Evolutionary conservation across 2,329 filamentous ascomycete species (phyloP).

Genomic region (Beauveria medogensis): DNA sequence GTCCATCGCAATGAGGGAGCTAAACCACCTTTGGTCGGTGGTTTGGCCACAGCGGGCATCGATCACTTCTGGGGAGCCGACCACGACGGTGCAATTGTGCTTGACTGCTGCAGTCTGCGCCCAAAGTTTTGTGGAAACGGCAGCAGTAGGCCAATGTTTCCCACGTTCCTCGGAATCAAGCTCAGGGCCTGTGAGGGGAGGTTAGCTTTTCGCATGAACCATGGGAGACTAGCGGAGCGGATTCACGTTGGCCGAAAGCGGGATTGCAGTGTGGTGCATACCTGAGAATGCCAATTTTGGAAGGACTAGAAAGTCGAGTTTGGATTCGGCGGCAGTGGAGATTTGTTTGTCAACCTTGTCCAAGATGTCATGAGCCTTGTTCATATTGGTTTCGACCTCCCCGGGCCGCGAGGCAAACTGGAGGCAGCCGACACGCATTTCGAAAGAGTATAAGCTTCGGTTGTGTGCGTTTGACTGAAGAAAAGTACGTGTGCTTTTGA

Average conservation of each 20-base stretch:
- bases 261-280: not conserved
- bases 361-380: conserved; percentile 57
- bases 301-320: conserved; percentile 62
- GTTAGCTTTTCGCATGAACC: not conserved
- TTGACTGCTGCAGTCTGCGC: conserved; percentile 57
- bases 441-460: conserved; percentile 11
- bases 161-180: conserved; percentile 60
- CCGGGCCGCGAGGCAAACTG: conserved; percentile 67
- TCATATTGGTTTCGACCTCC: conserved; percentile 62
- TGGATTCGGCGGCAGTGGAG: conserved; percentile 27
- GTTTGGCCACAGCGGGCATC: conserved; percentile 39
- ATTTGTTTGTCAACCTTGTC: conserved; percentile 26
- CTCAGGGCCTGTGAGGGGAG: conserved; percentile 5
- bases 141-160: conserved; percentile 54
- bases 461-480: not conserved
- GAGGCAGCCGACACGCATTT: conserved; percentile 60
- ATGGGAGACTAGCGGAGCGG: not conserved
- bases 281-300: conserved; percentile 66
- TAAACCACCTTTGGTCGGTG: conserved; percentile 44
- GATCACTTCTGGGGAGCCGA: conserved; percentile 66
- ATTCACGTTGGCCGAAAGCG: not conserved
- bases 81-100: conserved; percentile 58
- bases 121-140: conserved; percentile 66
- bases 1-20: conserved; percentile 45
- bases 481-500: too few relatives aligned